Conservation (phyloP, 352 stramenopile species). For the Globisporangium ultimum region DNA sequence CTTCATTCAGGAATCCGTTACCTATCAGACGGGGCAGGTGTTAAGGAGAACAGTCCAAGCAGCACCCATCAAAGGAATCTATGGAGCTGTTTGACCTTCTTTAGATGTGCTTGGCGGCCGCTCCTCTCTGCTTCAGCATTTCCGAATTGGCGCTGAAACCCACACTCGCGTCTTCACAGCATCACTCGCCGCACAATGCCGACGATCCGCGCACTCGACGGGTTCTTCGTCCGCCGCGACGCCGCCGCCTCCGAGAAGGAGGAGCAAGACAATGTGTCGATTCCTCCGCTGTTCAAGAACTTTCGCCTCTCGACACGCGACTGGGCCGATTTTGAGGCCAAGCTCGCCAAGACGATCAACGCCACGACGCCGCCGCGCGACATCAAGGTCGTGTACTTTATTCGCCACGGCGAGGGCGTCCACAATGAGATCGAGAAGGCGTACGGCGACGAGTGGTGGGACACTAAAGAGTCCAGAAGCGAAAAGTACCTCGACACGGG, state of each 20-base stretch:
- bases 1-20: too few relatives aligned
- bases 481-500: constrained; percentile 53
- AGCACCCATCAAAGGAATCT: too few relatives aligned
- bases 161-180: too few relatives aligned
- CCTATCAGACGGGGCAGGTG: too few relatives aligned
- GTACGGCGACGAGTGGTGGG: constrained; percentile 47
- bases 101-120: too few relatives aligned
- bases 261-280: neutral
- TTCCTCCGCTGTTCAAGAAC: neutral
- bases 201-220: constrained; percentile 1
- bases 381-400: constrained; percentile 67
- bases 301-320: neutral
- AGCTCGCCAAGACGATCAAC: neutral
- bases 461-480: constrained; percentile 44
- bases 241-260: neutral
- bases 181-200: neutral
- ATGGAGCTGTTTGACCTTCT: too few relatives aligned
- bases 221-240: neutral
- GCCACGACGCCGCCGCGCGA: constrained; percentile 5
- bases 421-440: constrained; percentile 58
- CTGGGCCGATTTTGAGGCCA: neutral
- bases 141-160: too few relatives aligned
- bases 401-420: constrained; percentile 59
- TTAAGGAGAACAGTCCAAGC: too few relatives aligned
- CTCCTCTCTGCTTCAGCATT: too few relatives aligned